A percentile compares a stretch with the other conserved stretches of the same genome.
Conservation (phyloP, 2,329 filamentous ascomycete species). For the Hymenoscyphus infarciens region DNA sequence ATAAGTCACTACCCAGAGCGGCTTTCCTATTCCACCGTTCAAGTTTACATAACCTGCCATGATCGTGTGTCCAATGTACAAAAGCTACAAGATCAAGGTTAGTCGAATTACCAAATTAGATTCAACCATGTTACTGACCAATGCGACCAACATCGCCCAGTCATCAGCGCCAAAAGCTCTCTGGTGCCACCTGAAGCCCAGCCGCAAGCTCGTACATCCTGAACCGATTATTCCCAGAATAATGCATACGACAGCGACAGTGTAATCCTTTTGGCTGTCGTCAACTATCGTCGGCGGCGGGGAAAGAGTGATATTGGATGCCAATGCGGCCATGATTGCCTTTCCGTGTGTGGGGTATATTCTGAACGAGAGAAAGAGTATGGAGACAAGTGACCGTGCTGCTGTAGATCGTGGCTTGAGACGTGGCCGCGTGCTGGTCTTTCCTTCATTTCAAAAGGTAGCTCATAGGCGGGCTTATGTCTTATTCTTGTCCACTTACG, state of each 20-base stretch:
- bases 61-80: conserved; percentile 8
- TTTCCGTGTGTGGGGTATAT: not conserved
- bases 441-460: not conserved
- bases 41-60: conserved; percentile 7
- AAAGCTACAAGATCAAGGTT: not conserved
- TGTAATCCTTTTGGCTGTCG: conserved; percentile 6
- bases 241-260: conserved; percentile 6
- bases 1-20: conserved; percentile 3
- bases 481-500: not conserved
- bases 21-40: conserved; percentile 7
- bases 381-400: not conserved
- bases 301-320: conserved; percentile 3
- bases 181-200: not conserved
- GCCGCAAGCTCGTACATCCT: not conserved
- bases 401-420: not conserved
- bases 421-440: not conserved
- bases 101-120: not conserved
- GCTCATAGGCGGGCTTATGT: not conserved
- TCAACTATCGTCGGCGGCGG: conserved; percentile 1
- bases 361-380: not conserved
- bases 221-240: conserved; percentile 3
- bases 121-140: not conserved
- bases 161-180: conserved; percentile 5
- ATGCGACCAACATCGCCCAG: conserved; percentile 4
- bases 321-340: not conserved